Evolutionary conservation across 345 rosid species (phyloP).

Genomic region (Microthlaspi erraticum): DNA sequence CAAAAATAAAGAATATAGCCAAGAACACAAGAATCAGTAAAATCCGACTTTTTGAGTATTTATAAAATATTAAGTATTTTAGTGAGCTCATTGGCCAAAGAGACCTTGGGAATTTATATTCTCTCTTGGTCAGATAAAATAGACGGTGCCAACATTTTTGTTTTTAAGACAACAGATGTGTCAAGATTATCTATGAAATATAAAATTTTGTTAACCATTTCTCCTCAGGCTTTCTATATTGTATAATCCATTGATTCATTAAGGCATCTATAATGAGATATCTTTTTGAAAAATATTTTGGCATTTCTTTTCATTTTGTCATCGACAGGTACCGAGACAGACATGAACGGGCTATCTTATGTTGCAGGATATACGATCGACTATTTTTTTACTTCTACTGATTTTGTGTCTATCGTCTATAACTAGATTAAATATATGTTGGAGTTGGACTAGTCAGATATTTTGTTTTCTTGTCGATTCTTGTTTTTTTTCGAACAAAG

Average conservation of each 20-base stretch:
- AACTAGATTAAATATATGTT: conserved; percentile 26
- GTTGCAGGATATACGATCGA: conserved; percentile 25
- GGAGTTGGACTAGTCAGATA: conserved; percentile 31
- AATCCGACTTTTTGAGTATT: background rate
- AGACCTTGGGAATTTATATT: conserved; percentile 28
- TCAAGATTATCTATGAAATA: conserved; percentile 9
- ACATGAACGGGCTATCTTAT: conserved; percentile 32
- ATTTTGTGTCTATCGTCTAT: conserved; percentile 16
- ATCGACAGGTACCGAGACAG: conserved; percentile 45
- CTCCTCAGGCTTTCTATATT: conserved; percentile 4
- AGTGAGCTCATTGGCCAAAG: conserved; percentile 33
- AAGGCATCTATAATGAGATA: background rate
- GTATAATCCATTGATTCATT: background rate
- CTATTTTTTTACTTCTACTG: background rate
- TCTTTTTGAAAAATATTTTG: background rate
- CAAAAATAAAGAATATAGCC: conserved; percentile 11
- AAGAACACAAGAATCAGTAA: conserved; percentile 20
- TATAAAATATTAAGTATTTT: conserved; percentile 7
- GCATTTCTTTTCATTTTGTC: conserved; percentile 8
- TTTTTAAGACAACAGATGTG: background rate
- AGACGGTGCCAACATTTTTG: conserved; percentile 22
- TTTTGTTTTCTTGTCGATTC: conserved; percentile 41
- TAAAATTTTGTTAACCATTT: conserved; percentile 6
- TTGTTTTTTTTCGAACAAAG: too few species aligned
- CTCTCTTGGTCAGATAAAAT: conserved; percentile 26